These are phyloP conservation scores for Suillus occidentalis DNA, from an alignment of 768 basidiomycete genomes.

Conservation along the genomic window DNA sequence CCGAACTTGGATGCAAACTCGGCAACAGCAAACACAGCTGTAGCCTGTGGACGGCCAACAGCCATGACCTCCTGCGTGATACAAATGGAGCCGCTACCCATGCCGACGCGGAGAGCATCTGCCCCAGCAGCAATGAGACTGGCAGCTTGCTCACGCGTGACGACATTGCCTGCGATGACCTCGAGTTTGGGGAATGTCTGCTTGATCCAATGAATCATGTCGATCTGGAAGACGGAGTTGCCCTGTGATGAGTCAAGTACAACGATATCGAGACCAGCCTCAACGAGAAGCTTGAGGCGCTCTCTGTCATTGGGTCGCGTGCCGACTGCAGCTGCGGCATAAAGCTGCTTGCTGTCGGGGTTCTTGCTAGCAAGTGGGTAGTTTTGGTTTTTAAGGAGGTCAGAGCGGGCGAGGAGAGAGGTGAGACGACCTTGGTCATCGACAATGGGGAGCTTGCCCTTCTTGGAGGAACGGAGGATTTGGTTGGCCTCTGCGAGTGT, in stretches of 20 bases:
- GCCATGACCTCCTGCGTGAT: slow-evolving; percentile 99
- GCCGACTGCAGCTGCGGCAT: slow-evolving; percentile 93
- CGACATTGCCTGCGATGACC: slow-evolving; percentile 96
- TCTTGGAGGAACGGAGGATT: slow-evolving; percentile 94
- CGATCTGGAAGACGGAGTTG: slow-evolving; percentile 90
- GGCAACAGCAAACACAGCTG: slow-evolving; percentile 94
- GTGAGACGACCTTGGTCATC: slow-evolving; percentile 64
- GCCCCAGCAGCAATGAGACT: slow-evolving; percentile 91
- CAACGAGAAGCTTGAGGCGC: slow-evolving; percentile 80
- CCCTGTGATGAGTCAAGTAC: slow-evolving; percentile 96
- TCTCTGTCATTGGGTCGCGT: slow-evolving; percentile 88
- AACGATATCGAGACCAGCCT: slow-evolving; percentile 94
- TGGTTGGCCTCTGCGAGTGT: slow-evolving; percentile 90
- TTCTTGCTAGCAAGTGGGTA: slow-evolving; percentile 94
- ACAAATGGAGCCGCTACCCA: slow-evolving; percentile 98
- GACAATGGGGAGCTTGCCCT: slow-evolving; percentile 93
- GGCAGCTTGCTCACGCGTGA: slow-evolving; percentile 96
- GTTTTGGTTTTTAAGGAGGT: slow-evolving; percentile 95
- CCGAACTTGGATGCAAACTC: slow-evolving; percentile 94
- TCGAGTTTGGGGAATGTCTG: slow-evolving; percentile 80
- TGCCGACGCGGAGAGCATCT: slow-evolving; percentile 93
- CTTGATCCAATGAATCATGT: slow-evolving; percentile 96
- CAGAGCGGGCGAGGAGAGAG: slow-evolving; percentile 92
- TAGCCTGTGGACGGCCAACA: slow-evolving; percentile 96
- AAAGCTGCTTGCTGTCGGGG: slow-evolving; percentile 89